Conservation (phyloP, 2,329 filamentous ascomycete species). For the Metarhizium rileyi region DNA sequence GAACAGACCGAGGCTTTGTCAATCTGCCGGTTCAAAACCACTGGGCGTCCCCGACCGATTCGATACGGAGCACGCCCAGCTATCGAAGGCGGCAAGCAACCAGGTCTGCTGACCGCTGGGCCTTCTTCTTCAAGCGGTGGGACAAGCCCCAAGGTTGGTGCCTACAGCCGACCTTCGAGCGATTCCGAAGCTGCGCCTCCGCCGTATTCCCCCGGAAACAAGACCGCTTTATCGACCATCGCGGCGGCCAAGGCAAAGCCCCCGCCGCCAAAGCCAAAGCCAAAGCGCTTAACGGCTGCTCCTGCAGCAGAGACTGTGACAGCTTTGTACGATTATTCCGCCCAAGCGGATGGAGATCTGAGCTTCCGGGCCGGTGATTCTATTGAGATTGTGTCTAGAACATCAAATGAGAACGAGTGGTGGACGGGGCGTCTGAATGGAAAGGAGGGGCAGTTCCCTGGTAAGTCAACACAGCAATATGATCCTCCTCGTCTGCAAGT, state of each 20-base stretch:
- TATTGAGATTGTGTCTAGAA: conserved; percentile 78
- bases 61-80: conserved; percentile 50
- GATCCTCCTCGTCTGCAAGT: neutral
- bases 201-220: conserved; percentile 51
- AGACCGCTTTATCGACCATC: conserved; percentile 32
- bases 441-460: conserved; percentile 86
- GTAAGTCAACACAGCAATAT: conserved; percentile 39
- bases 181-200: conserved; percentile 53
- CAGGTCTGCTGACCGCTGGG: conserved; percentile 42
- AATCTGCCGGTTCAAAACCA: conserved; percentile 88
- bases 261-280: conserved; percentile 69
- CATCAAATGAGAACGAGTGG: conserved; percentile 94
- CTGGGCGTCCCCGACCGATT: conserved; percentile 54
- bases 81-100: conserved; percentile 37
- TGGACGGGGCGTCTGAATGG: conserved; percentile 79
- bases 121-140: conserved; percentile 7
- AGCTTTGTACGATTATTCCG: conserved; percentile 91
- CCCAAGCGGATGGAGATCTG: conserved; percentile 87
- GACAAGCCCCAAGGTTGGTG: conserved; percentile 20
- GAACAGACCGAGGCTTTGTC: conserved; percentile 73
- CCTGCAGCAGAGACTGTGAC: conserved; percentile 69
- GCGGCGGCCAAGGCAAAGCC: conserved; percentile 56
- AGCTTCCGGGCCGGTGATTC: conserved; percentile 81
- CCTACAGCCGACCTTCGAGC: conserved; percentile 24
- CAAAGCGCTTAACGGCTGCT: conserved; percentile 56